Percentiles rank a stretch among this genome's conserved stretches.
Conservation (phyloP, 2,329 filamentous ascomycete species). For the Pyrenochaeta sp. region DNA sequence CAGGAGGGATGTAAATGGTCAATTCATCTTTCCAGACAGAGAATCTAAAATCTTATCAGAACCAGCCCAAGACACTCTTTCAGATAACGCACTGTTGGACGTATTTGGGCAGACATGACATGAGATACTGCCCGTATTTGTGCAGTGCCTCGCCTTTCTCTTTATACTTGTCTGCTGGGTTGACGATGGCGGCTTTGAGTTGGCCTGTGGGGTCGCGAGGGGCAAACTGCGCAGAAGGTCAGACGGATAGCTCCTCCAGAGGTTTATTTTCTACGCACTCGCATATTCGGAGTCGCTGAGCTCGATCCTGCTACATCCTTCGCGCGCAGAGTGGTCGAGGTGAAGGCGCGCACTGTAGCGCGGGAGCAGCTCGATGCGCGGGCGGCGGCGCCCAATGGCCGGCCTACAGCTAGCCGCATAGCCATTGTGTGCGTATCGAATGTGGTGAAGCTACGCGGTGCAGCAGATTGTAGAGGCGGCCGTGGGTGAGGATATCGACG, state of each 20-base stretch:
- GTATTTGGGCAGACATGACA: slow-evolving; percentile 97
- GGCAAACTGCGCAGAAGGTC: slow-evolving; percentile 47
- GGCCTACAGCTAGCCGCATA: slow-evolving; percentile 50
- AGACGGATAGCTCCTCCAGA: slow-evolving; percentile 13
- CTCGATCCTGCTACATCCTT: slow-evolving; percentile 55
- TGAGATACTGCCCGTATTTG: slow-evolving; percentile 94
- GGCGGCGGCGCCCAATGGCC: slow-evolving; percentile 49
- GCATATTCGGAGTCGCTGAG: slow-evolving; percentile 57
- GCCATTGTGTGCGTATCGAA: slow-evolving; percentile 46
- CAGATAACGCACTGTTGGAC: slow-evolving; percentile 76
- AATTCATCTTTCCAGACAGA: slow-evolving; percentile 99
- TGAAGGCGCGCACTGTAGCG: slow-evolving; percentile 52
- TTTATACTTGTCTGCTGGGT: slow-evolving; percentile 91
- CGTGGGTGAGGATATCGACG: slow-evolving; percentile 35
- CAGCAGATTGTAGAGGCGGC: slow-evolving; percentile 28
- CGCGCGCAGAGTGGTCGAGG: slow-evolving; percentile 51
- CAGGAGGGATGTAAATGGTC: slow-evolving; percentile 88
- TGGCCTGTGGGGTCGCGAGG: slow-evolving; percentile 56
- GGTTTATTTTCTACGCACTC: slow-evolving; percentile 38
- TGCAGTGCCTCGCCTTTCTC: slow-evolving; percentile 88
- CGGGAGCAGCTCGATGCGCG: slow-evolving; percentile 46
- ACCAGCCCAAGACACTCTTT: background rate
- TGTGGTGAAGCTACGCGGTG: slow-evolving; percentile 33
- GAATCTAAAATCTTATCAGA: slow-evolving; percentile 62
- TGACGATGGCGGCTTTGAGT: slow-evolving; percentile 81